These are phyloP conservation scores for Auricularia sp. DNA, from an alignment of 768 basidiomycete genomes.

Conservation along the genomic window DNA sequence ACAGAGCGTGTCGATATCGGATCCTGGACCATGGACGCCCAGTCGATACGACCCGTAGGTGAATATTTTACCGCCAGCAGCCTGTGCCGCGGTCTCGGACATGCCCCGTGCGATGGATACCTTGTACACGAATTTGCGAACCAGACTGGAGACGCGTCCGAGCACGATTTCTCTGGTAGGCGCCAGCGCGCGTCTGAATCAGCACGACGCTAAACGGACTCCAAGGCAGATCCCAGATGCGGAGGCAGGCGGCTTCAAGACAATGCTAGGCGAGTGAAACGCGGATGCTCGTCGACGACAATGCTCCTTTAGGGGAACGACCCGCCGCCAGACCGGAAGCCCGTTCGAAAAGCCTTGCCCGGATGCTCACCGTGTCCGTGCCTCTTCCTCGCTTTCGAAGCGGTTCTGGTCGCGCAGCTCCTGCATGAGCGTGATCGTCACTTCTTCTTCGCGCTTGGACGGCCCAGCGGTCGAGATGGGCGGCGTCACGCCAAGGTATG, in stretches of 20 bases:
- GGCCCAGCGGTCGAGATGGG: constrained; percentile 76
- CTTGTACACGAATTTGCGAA: constrained; percentile 85
- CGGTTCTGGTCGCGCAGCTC: constrained; percentile 79
- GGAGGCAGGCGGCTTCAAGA: background rate
- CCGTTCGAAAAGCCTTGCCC: background rate
- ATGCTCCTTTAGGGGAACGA: background rate
- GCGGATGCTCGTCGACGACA: background rate
- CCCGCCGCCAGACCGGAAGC: background rate
- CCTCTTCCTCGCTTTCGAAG: constrained; percentile 85
- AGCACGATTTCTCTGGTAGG: constrained; percentile 77
- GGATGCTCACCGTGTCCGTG: constrained; percentile 67
- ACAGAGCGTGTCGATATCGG: constrained; percentile 97
- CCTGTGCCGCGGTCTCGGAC: constrained; percentile 76
- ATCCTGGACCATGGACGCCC: constrained; percentile 91
- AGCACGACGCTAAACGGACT: background rate
- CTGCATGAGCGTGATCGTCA: constrained; percentile 78
- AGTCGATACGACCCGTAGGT: constrained; percentile 98
- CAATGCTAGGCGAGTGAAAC: background rate
- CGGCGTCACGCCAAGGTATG: constrained; percentile 55
- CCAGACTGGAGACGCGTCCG: constrained; percentile 77
- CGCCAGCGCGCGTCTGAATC: background rate
- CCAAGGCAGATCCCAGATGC: background rate
- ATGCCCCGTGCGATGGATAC: constrained; percentile 72
- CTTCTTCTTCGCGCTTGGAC: constrained; percentile 69
- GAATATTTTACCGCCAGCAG: constrained; percentile 97